Evolutionary conservation across 768 basidiomycete species (phyloP).

Genomic region (Serendipita sp.): DNA sequence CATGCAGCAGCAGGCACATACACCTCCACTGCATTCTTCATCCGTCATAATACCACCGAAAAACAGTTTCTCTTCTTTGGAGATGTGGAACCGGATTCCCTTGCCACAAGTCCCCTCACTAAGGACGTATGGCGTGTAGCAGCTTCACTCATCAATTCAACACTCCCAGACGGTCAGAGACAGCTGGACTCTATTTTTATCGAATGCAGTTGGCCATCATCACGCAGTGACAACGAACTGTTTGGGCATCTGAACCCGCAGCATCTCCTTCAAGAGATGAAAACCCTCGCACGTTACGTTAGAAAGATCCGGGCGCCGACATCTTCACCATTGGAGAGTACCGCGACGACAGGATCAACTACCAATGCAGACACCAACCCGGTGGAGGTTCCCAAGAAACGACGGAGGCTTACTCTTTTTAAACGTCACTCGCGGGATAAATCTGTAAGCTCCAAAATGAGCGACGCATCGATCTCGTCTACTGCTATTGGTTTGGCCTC

Average conservation of each 20-base stretch:
- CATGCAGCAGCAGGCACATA: slow-evolving; percentile 34
- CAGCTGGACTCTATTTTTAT: slow-evolving; percentile 71
- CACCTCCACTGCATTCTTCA: slow-evolving; percentile 71
- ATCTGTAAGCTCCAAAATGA: background rate
- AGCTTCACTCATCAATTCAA: slow-evolving; percentile 43
- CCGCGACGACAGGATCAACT: background rate
- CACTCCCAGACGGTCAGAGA: slow-evolving; percentile 22
- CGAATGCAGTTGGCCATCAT: slow-evolving; percentile 80
- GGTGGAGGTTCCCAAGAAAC: background rate
- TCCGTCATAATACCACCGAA: slow-evolving; percentile 44
- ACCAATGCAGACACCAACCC: background rate
- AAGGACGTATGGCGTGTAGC: slow-evolving; percentile 66
- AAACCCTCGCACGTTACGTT: slow-evolving; percentile 52
- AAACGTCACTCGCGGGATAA: slow-evolving; percentile 8
- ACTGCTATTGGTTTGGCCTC: background rate
- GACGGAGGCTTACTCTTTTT: background rate
- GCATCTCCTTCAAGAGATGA: slow-evolving; percentile 61
- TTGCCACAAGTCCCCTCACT: slow-evolving; percentile 46
- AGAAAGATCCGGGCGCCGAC: slow-evolving; percentile 7
- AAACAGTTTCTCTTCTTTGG: slow-evolving; percentile 76
- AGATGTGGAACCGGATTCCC: slow-evolving; percentile 75
- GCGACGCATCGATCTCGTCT: background rate
- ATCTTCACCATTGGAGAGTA: slow-evolving; percentile 7
- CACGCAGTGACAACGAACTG: slow-evolving; percentile 46
- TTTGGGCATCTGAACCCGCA: slow-evolving; percentile 81